Conservation (phyloP, 1,139 yeast genomes). For the Taphrina communis region DNA sequence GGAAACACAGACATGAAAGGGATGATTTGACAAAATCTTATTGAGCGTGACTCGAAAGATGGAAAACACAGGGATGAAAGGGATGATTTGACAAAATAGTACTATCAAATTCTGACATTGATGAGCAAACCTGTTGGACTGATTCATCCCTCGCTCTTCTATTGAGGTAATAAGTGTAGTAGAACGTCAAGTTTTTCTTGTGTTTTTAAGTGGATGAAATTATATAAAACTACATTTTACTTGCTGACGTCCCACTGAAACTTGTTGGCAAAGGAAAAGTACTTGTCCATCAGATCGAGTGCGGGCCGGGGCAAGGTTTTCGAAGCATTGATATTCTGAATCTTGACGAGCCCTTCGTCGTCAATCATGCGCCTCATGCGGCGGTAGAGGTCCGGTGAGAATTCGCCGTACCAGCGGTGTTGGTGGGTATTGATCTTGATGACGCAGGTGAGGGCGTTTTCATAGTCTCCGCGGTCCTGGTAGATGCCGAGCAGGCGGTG, state of each 20-base stretch:
- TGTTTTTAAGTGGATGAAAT: background rate
- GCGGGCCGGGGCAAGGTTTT: slow-evolving; percentile 46
- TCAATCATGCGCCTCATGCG: slow-evolving; percentile 40
- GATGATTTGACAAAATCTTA: slow-evolving; percentile 7
- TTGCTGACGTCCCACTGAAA: slow-evolving; percentile 45
- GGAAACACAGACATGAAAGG: background rate
- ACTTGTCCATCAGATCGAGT: slow-evolving; percentile 45
- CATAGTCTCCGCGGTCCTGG: slow-evolving; percentile 51
- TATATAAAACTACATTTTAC: slow-evolving; percentile 2
- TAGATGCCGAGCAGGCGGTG: slow-evolving; percentile 75
- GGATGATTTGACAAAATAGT: slow-evolving; percentile 24
- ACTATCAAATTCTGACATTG: slow-evolving; percentile 33
- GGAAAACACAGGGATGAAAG: background rate
- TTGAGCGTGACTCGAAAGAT: background rate
- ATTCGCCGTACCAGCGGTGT: slow-evolving; percentile 93
- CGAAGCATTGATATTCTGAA: slow-evolving; percentile 46
- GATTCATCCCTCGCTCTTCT: slow-evolving; percentile 12
- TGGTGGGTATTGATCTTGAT: slow-evolving; percentile 89
- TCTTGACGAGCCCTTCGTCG: slow-evolving; percentile 43
- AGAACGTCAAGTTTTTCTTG: background rate
- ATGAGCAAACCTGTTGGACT: slow-evolving; percentile 24
- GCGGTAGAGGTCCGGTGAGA: slow-evolving; percentile 26
- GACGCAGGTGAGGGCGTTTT: slow-evolving; percentile 68
- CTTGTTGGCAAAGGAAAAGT: slow-evolving; percentile 44
- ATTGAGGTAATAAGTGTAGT: too few species aligned